A percentile compares a stretch with the other conserved stretches of the same genome.
Evolutionary conservation across 345 rosid genomes (phyloP).

Genomic region (Pistacia vera): DNA sequence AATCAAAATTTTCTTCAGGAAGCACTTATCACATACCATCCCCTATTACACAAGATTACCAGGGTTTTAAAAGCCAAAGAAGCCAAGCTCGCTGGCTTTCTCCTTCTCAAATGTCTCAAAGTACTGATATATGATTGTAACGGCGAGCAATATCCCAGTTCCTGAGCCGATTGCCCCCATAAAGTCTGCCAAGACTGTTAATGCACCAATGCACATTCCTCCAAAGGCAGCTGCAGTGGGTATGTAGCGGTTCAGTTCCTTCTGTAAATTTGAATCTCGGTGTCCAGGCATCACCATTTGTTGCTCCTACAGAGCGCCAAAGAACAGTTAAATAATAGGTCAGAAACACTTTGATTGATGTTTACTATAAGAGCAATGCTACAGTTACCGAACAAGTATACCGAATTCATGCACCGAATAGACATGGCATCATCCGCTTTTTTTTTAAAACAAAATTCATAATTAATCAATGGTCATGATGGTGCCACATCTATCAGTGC

Average conservation of each 20-base stretch:
- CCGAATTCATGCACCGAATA: no score
- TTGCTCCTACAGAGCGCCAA: slow-evolving; percentile 52
- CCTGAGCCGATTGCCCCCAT: slow-evolving; percentile 87
- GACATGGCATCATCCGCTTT: no score
- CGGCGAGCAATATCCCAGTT: slow-evolving; percentile 75
- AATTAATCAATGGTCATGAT: no score
- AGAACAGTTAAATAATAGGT: slow-evolving; percentile 9
- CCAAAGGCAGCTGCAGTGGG: slow-evolving; percentile 84
- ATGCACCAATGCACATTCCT: slow-evolving; percentile 80
- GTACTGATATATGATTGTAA: slow-evolving; percentile 70
- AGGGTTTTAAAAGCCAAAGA: slow-evolving; percentile 57
- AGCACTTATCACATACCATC: slow-evolving; percentile 14
- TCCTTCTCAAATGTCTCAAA: slow-evolving; percentile 79
- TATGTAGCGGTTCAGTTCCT: slow-evolving; percentile 74
- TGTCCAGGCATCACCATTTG: slow-evolving; percentile 91
- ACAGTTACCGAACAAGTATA: no score
- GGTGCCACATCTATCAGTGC: no score
- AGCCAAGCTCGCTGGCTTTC: slow-evolving; percentile 75
- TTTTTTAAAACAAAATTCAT: no score
- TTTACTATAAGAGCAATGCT: no score
- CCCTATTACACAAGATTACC: not conserved
- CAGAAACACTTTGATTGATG: not conserved
- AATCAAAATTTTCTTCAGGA: not conserved
- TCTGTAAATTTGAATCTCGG: slow-evolving; percentile 67
- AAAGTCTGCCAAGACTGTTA: slow-evolving; percentile 73